A percentile compares a stretch with the other conserved stretches of the same genome.
These are phyloP conservation scores for Berberis thunbergii DNA, from an alignment of 164 flowering plant genomes.

Conservation along the genomic window DNA sequence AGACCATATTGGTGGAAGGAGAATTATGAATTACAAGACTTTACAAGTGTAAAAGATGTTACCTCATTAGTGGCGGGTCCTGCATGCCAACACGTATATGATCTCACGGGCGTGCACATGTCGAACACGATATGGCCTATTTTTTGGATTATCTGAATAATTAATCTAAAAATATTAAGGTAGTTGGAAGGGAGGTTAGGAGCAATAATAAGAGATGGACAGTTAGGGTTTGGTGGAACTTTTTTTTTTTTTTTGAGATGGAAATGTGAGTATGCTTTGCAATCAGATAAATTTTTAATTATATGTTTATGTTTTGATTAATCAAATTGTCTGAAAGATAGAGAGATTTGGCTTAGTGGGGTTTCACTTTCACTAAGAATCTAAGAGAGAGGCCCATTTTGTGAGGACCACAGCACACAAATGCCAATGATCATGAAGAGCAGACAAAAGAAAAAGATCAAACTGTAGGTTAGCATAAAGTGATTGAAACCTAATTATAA, in stretches of 20 bases:
- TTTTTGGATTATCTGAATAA: neutral
- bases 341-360: neutral
- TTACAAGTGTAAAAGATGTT: neutral
- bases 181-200: neutral
- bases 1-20: neutral
- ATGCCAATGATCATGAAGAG: neutral
- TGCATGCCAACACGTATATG: no score
- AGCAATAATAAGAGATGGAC: neutral
- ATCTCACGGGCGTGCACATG: no score
- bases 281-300: neutral
- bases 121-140: no score
- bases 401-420: neutral
- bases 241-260: neutral
- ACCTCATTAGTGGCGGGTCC: no score
- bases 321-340: neutral
- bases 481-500: no score
- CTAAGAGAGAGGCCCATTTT: neutral
- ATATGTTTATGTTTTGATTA: neutral
- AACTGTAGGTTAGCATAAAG: no score
- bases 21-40: neutral
- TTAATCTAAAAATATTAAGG: neutral
- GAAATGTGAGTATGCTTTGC: conserved; percentile 2
- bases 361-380: neutral
- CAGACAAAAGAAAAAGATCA: no score
- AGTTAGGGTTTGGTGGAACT: no score